Evolutionary conservation across 2,329 filamentous ascomycete genomes (phyloP), one percentile per base, ranked within the genome.

Genomic region (Biscogniauxia marginata): DNA sequence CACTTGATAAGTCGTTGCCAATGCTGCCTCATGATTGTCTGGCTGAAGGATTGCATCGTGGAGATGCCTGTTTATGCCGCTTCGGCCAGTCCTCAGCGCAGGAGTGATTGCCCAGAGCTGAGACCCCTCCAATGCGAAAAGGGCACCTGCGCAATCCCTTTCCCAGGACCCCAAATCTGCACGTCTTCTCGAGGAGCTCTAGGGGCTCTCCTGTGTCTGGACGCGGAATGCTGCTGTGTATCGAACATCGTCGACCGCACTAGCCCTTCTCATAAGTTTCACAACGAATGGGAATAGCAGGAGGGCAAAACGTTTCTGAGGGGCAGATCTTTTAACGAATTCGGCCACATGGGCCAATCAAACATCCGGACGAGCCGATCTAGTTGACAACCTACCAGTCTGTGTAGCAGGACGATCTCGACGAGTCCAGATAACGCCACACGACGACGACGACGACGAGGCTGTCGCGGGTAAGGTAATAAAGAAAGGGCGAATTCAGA

Each of bases 1-100:
- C 62, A 65, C 63, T 53, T 63, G 59, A 61, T 60, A 55, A 50
- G 50, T 54, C 49, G 59, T 63, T 54, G 53, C 55, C 56, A 58
- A 46, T 52, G 50, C 52, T 61, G 55, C 54, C 48, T 57, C 39
- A 48, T 53, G 49, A 59, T 52, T 60, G 57, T 50, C 52, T 52
- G 52, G 55, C 24, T 18, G 49, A 51, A 55, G 49, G 49, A 25
- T 21, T 51, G 48, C 23, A 50, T 50, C 23, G 47, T 57, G 49
- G 52, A 52, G 50, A 49, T 57, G 47, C 55, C 55, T 55, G 51
- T 55, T 39, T 39, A 39, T 39, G 30, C 30, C n/a, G 30, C 30
- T 39, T 16, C 5, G 30, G 13, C 30, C 3, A 39, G 30, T 39
- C 9, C 30, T 39, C 3, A n/a, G n/a, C n/a, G n/a, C n/a, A n/a